Evolutionary conservation across 306 rosid species (phyloP), one percentile per base, ranked within the genome.

Genomic region (Sesbania bispinosa): DNA sequence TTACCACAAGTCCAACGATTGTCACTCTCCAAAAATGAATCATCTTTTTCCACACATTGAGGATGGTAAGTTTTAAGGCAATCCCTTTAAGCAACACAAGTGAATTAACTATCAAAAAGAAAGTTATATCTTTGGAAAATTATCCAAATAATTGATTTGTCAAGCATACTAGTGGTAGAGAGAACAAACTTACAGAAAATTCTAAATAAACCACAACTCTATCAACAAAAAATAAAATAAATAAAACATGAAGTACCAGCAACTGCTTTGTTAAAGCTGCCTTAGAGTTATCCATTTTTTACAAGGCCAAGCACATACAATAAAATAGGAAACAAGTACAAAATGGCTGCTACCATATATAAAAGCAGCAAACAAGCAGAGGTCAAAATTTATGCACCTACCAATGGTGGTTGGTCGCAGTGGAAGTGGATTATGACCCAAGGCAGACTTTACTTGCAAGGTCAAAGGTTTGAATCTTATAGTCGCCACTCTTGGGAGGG

Each of bases 31-130:
- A 80, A 52, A 76, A 84, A 78, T 27, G 85, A 74, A 2, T 71
- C 80, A 10, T 88, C 92, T 75, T 75, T 47, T 21, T 27, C 85
- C 57, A 78, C 82, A 51, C 97, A 91, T 1, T 6, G 60, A 59
- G 89, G 66, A 50, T 88, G 95, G 71, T 88, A 91, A 19, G 88
- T 81, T 82, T 91, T 91, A 29, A 78, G 88, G 73, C 97, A 91
- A 47, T 65, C 71, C 87, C 97, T 88, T 85, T 39, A 79, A 81
- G 39, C 67, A 82, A 69, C 81, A 82, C 7, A 46, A 47, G 30
- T 62, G 9, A 53, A 62, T 64, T 35, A 67, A 58, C 16, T 3
- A 62, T 54, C 15, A 54, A 48, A 67, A 67, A 35, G 24, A 41
- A 61, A 33, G 50, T 39, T 9, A 24, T 9, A 15, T 29, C 39